Evolutionary conservation across 2,329 filamentous ascomycete genomes (phyloP).

Genomic region (Keithomyces neogunnii): DNA sequence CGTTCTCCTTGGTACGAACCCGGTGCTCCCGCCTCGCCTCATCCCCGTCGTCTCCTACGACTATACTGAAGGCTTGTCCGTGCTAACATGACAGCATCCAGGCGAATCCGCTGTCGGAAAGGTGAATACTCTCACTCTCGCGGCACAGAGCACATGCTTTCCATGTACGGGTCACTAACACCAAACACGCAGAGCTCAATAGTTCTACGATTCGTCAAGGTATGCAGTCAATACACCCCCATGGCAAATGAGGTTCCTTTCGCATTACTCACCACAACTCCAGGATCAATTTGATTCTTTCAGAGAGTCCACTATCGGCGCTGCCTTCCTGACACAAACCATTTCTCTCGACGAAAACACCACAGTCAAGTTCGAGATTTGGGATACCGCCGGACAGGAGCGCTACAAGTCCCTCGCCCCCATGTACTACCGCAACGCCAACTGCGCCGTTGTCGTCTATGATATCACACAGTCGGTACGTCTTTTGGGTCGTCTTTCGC

Average conservation of each 20-base stretch:
- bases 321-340: slow-evolving; percentile 97
- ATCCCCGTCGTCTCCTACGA: not conserved
- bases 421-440: slow-evolving; percentile 99
- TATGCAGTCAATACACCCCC: slow-evolving; percentile 30
- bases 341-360: slow-evolving; percentile 97
- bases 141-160: too few relatives aligned
- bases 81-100: slow-evolving; percentile 29
- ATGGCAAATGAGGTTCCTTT: not conserved
- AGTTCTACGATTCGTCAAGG: slow-evolving; percentile 97
- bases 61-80: not conserved
- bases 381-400: slow-evolving; percentile 97
- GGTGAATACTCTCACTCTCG: slow-evolving; percentile 39
- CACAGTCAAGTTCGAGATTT: slow-evolving; percentile 99
- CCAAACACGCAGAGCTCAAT: slow-evolving; percentile 75
- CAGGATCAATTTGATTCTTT: slow-evolving; percentile 98
- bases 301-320: slow-evolving; percentile 95
- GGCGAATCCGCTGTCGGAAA: slow-evolving; percentile 99
- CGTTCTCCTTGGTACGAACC: slow-evolving; percentile 77
- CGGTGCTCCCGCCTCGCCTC: slow-evolving; percentile 5
- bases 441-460: slow-evolving; percentile 98
- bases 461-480: slow-evolving; percentile 98
- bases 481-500: not conserved
- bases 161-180: slow-evolving; percentile 11
- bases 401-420: slow-evolving; percentile 97
- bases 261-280: slow-evolving; percentile 9